phyloP scores from a whole-genome alignment of 345 rosid genomes.

The Linum usitatissimum region DNA sequence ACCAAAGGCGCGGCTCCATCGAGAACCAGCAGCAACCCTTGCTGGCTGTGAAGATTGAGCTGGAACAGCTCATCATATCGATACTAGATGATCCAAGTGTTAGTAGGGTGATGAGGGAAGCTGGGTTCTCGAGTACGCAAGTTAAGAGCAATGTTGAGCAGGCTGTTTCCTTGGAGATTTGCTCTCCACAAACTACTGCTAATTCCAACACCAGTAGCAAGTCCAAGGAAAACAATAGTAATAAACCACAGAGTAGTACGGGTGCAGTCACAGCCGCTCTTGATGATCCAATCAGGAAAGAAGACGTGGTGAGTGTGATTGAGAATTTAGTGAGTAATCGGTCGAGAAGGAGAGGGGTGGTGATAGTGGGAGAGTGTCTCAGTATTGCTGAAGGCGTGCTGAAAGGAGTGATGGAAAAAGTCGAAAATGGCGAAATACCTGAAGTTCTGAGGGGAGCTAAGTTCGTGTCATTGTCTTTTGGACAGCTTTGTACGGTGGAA shows the following conservation, averaged over 20 bases:
- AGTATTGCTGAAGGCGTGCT: not conserved
- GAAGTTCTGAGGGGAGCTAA: not conserved
- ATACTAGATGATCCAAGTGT: conserved; percentile 79
- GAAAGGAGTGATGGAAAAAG: not conserved
- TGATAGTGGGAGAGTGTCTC: not conserved
- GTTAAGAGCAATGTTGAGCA: conserved; percentile 33
- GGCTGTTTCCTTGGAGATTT: not conserved
- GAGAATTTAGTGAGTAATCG: not conserved
- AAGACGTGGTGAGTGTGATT: not conserved
- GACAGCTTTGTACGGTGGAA: not conserved
- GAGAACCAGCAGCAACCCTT: conserved; percentile 67
- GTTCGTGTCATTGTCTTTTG: not conserved
- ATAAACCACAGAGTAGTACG: no score
- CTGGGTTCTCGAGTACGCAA: conserved; percentile 33
- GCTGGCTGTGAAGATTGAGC: conserved; percentile 49
- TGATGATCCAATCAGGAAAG: not conserved
- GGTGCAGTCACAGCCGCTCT: not conserved
- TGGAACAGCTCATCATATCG: conserved; percentile 60
- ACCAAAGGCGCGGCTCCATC: conserved; percentile 60
- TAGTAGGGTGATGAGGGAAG: conserved; percentile 37
- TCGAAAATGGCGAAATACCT: not conserved
- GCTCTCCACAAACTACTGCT: no score
- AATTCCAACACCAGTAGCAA: not conserved
- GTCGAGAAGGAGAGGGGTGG: not conserved
- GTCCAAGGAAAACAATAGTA: not conserved